phyloP scores from a whole-genome alignment of 371 early-diverging fungal species.

The Blakeslea trispora region DNA sequence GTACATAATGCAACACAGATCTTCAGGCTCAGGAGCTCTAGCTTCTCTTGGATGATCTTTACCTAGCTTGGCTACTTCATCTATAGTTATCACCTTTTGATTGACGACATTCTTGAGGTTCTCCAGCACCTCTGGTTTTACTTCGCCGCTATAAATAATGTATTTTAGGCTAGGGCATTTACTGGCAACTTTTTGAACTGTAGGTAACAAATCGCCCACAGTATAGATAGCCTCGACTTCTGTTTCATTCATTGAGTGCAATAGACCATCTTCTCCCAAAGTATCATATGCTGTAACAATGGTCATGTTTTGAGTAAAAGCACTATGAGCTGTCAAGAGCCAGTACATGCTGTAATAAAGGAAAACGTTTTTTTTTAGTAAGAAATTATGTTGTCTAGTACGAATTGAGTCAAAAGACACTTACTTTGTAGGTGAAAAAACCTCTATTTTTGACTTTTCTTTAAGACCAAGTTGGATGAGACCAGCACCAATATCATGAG shows the following conservation, averaged over 20 bases:
- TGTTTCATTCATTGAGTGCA: conserved; percentile 85
- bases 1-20: conserved; percentile 93
- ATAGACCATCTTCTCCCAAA: conserved; percentile 84
- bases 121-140: conserved; percentile 49
- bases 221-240: conserved; percentile 79
- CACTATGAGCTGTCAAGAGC: conserved; percentile 69
- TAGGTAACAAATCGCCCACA: conserved; percentile 78
- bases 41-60: conserved; percentile 62
- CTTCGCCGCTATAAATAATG: conserved; percentile 81
- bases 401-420: conserved; percentile 1
- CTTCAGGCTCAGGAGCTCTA: conserved; percentile 69
- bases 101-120: conserved; percentile 28
- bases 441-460: conserved; percentile 63
- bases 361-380: too few relatives aligned
- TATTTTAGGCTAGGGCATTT: conserved; percentile 66
- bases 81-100: conserved; percentile 34
- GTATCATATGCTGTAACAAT: conserved; percentile 90
- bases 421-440: conserved; percentile 83
- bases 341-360: conserved; percentile 65
- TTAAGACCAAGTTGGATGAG: conserved; percentile 66
- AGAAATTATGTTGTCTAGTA: neutral
- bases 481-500: conserved; percentile 65
- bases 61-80: conserved; percentile 68
- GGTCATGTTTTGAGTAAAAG: conserved; percentile 71
- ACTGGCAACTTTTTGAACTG: conserved; percentile 62